Evolutionary conservation across 164 flowering plant species (phyloP).

Genomic region (Malania oleifera): DNA sequence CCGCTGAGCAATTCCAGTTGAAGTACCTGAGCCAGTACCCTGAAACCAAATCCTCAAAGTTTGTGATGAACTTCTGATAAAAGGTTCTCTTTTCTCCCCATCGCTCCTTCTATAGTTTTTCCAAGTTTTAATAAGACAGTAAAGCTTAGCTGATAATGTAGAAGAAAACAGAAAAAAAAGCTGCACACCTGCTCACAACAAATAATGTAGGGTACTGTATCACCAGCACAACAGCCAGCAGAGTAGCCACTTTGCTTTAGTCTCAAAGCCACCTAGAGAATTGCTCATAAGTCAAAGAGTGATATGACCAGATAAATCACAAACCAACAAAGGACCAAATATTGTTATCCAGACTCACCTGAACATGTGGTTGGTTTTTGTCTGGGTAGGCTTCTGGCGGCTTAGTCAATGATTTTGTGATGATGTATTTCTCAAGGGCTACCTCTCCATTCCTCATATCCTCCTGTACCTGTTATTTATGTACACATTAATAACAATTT

Average conservation of each 20-base stretch:
- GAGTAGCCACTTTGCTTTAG: slow-evolving; percentile 75
- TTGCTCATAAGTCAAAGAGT: background rate
- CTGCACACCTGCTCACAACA: slow-evolving; percentile 80
- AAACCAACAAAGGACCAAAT: slow-evolving; percentile 1
- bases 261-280: slow-evolving; percentile 77
- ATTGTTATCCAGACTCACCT: slow-evolving; percentile 35
- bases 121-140: no score
- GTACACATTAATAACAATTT: background rate
- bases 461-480: slow-evolving; percentile 75
- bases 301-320: slow-evolving; percentile 1
- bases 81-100: background rate
- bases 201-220: slow-evolving; percentile 86
- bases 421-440: slow-evolving; percentile 84
- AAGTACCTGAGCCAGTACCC: slow-evolving; percentile 55
- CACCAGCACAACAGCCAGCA: slow-evolving; percentile 81
- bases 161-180: background rate
- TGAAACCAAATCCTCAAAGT: slow-evolving; percentile 12
- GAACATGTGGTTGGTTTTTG: slow-evolving; percentile 96
- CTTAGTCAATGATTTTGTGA: slow-evolving; percentile 86
- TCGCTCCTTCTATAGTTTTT: background rate
- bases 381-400: slow-evolving; percentile 96
- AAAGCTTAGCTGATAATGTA: no score
- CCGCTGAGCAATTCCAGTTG: slow-evolving; percentile 83
- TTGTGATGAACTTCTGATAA: background rate
- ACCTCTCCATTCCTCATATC: slow-evolving; percentile 92